These are phyloP conservation scores for Vitis amurensis DNA, from an alignment of 164 flowering plant species.

Conservation along the genomic window DNA sequence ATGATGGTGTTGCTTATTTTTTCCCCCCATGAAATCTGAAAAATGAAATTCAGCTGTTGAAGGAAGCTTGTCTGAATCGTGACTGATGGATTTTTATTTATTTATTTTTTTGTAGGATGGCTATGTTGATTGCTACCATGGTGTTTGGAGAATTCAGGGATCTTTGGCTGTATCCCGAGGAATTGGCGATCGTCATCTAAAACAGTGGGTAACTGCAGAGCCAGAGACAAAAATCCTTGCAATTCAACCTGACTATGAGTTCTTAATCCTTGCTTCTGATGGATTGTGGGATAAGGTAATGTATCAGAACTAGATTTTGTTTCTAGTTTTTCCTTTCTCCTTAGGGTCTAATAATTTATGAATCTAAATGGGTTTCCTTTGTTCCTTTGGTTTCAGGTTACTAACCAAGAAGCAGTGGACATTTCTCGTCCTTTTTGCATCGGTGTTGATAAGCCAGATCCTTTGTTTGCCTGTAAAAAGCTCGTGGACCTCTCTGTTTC, in stretches of 20 bases:
- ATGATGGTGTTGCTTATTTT: no score
- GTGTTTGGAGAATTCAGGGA: constrained; percentile 69
- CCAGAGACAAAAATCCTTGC: constrained; percentile 52
- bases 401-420: constrained; percentile 79
- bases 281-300: constrained; percentile 74
- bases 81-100: background rate
- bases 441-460: constrained; percentile 24
- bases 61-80: background rate
- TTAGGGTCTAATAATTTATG: background rate
- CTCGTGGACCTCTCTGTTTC: constrained; percentile 49
- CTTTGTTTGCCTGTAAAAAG: constrained; percentile 53
- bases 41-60: background rate
- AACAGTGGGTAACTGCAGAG: constrained; percentile 62
- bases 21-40: no score
- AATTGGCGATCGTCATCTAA: constrained; percentile 66
- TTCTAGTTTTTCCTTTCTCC: background rate
- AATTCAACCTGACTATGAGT: constrained; percentile 44
- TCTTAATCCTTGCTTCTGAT: constrained; percentile 69
- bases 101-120: constrained; percentile 49
- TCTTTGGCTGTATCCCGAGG: constrained; percentile 69
- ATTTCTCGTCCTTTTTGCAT: constrained; percentile 43
- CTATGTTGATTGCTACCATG: constrained; percentile 53
- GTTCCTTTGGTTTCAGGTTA: constrained; percentile 38
- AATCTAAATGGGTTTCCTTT: background rate
- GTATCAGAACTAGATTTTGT: no score